These are phyloP conservation scores for Cerrena zonata DNA, from an alignment of 1,284 basidiomycete species.

Conservation along the genomic window DNA sequence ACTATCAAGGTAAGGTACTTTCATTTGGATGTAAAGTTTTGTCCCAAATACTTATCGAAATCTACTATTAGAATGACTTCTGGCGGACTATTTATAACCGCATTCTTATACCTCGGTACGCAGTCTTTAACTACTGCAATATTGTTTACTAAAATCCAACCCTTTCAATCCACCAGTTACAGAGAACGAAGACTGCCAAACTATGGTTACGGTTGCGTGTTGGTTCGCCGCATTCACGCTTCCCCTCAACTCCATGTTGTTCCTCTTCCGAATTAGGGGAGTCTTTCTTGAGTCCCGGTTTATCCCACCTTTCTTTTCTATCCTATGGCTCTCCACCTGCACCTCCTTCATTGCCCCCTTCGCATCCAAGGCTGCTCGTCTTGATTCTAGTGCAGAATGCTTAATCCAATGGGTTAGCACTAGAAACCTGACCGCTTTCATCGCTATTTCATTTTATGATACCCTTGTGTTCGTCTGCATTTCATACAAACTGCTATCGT, in stretches of 20 bases:
- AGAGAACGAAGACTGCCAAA: neutral
- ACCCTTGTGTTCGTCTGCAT: slow-evolving; percentile 8
- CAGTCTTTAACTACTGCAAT: neutral
- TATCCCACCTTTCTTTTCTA: slow-evolving; percentile 22
- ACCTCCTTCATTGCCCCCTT: slow-evolving; percentile 17
- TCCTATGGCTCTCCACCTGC: slow-evolving; percentile 28
- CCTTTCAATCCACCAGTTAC: neutral
- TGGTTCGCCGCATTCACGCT: neutral
- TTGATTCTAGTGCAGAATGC: slow-evolving; percentile 16
- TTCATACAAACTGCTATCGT: slow-evolving; percentile 17
- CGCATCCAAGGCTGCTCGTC: slow-evolving; percentile 20
- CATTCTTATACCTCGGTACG: neutral
- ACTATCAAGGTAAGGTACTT: slow-evolving; percentile 11
- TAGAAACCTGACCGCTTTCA: slow-evolving; percentile 17
- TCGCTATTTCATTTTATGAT: slow-evolving; percentile 24
- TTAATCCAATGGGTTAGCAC: slow-evolving; percentile 16
- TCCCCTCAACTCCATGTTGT: slow-evolving; percentile 28
- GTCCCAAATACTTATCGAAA: neutral
- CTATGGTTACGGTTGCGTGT: neutral
- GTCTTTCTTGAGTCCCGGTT: slow-evolving; percentile 24
- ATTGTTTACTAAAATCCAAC: neutral
- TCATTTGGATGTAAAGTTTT: neutral
- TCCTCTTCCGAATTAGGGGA: slow-evolving; percentile 32
- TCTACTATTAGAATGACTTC: neutral
- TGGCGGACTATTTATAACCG: neutral